Evolutionary conservation across 176 grass and related monocot species (phyloP), one percentile per base, ranked within the genome.

Genomic region (Poa annua): DNA sequence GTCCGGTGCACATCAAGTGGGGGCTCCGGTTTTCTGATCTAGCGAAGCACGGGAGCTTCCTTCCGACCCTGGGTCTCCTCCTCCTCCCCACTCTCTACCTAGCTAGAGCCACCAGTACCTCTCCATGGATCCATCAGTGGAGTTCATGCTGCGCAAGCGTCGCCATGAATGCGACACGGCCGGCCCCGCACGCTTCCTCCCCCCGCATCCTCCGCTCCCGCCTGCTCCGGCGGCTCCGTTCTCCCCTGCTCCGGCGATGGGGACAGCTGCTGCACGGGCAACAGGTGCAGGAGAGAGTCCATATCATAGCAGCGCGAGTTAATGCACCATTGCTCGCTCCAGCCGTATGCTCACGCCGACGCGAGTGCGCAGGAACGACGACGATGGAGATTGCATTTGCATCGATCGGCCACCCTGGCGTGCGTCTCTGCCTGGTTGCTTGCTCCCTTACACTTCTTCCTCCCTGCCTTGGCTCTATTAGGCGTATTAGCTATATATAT

Each of bases 31-130:
- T 64, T 68, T 35, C 51, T 49, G 29, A 50, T 81, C 73, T 74
- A 44, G 39, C 21, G 71, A 74, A 47, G 66, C 19, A 15, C 41
- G 8, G 4, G 60, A 45, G 79, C 82, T 93, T 83, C 85, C 70
- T 90, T 93, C 85, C 21, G 81, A 80, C 73, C 33, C 12, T 88
- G 91, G 91, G 57, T 81, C 88, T 80, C 81, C 17, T 6, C 45
- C 34, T 47, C 11, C 44, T 1, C 42, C 10, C 29, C 29, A 7
- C 1, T 81, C 64, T 12, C 19, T 45, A 45, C 44, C 47, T 49
- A 29, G 70, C 45, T 17, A 48, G 0, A 29, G 60, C 22, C 12
- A 62, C 8, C 32, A 48, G 4, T 17, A 34, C 54, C 75, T 33
- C 59, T 63, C 47, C 29, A 47, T 34, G 39, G 55, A 19, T 16